These are phyloP conservation scores for Xylaria intraflava DNA, from an alignment of 495 filamentous ascomycete species.

Conservation along the genomic window DNA sequence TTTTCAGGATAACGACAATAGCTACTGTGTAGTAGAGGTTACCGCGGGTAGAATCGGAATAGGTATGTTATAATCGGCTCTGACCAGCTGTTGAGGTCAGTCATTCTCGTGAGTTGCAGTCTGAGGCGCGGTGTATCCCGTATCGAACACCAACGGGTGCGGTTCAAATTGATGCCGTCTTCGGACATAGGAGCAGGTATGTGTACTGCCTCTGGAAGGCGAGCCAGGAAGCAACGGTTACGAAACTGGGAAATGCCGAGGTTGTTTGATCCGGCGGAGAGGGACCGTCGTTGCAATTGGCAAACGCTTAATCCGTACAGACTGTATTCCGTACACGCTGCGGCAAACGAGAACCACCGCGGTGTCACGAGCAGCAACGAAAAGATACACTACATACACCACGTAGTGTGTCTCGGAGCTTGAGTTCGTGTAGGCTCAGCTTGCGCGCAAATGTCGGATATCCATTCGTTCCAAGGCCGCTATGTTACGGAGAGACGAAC, in stretches of 20 bases:
- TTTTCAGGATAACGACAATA: not conserved
- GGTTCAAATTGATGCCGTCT: not conserved
- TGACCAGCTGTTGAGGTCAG: not conserved
- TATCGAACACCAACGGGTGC: not conserved
- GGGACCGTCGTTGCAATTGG: not conserved
- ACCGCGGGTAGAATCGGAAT: too few relatives aligned
- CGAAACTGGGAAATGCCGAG: not conserved
- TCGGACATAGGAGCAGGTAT: not conserved
- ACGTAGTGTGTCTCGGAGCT: constrained; percentile 2
- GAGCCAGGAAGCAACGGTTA: not conserved
- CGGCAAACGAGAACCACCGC: not conserved
- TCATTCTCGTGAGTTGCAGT: not conserved
- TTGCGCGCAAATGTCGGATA: not conserved
- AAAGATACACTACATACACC: not conserved
- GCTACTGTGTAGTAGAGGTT: too few relatives aligned
- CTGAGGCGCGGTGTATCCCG: not conserved
- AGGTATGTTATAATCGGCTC: too few relatives aligned
- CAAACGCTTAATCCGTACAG: not conserved
- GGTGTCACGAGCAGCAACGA: not conserved
- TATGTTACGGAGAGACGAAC: not conserved
- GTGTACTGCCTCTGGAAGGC: not conserved
- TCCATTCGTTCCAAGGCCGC: not conserved
- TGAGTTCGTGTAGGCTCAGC: not conserved
- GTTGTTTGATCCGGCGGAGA: not conserved
- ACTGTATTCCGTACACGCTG: not conserved